Evolutionary conservation across 441 rosid genomes (phyloP).

Genomic region (Adansonia rubrostipa): DNA sequence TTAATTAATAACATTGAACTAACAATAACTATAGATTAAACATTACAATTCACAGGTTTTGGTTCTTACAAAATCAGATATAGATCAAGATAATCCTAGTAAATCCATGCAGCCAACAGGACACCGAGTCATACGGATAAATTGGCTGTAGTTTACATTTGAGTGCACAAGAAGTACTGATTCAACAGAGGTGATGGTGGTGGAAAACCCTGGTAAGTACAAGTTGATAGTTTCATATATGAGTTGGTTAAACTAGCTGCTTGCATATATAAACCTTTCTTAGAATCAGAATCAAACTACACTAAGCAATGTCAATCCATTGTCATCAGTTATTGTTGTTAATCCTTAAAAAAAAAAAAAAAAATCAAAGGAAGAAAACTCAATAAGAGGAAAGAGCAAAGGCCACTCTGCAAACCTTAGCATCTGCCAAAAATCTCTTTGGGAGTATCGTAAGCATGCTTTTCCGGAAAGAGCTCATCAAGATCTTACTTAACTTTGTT

Average conservation of each 20-base stretch:
- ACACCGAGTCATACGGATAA: background rate
- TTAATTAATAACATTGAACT: background rate
- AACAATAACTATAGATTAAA: background rate
- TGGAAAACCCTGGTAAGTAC: background rate
- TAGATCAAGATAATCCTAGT: background rate
- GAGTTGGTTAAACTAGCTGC: background rate
- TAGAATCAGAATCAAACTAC: background rate
- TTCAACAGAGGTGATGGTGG: background rate
- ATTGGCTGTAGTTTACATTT: conserved; percentile 7
- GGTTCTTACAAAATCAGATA: background rate
- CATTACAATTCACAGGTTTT: background rate
- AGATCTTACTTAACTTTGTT: conserved; percentile 93
- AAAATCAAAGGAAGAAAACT: background rate
- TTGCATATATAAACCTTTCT: conserved; percentile 5
- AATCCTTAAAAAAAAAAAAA: background rate
- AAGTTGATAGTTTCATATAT: conserved; percentile 6
- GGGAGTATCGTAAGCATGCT: conserved; percentile 92
- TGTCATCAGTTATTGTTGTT: background rate
- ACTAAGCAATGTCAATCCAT: background rate
- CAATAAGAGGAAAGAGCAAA: background rate
- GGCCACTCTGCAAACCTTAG: conserved; percentile 42
- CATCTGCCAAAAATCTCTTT: conserved; percentile 85
- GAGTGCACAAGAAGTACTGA: background rate
- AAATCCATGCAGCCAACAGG: conserved; percentile 18
- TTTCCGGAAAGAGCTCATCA: conserved; percentile 90